A percentile compares a stretch with the other conserved stretches of the same genome.
Conservation (phyloP, 257 asterid genomes). For the Ligustrum vulgare region DNA sequence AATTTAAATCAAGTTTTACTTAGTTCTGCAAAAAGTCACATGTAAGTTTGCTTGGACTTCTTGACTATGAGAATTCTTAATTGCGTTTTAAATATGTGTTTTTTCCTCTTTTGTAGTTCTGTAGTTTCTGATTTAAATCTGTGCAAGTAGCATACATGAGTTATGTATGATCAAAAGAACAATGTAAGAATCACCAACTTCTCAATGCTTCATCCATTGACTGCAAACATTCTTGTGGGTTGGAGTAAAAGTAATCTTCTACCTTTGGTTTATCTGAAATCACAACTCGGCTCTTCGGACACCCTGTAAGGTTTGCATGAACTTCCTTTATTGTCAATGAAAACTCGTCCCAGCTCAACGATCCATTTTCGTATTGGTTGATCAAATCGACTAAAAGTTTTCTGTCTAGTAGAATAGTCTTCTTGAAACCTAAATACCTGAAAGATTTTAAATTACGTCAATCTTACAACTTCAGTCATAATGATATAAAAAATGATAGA, state of each 20-base stretch:
- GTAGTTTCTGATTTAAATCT: too few species aligned
- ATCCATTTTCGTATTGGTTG: constrained; percentile 26
- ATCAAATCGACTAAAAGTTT: constrained; percentile 25
- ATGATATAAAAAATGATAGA: not conserved
- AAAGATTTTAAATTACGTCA: not conserved
- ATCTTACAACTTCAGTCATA: not conserved
- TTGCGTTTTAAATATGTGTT: not conserved
- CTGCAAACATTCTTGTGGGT: constrained; percentile 36
- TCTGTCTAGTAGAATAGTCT: constrained; percentile 33
- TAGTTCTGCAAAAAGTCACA: too few species aligned
- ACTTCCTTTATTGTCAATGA: constrained; percentile 29
- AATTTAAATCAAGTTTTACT: too few species aligned
- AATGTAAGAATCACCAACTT: not conserved
- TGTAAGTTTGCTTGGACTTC: too few species aligned
- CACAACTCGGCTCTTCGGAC: constrained; percentile 22
- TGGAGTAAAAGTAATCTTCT: constrained; percentile 40
- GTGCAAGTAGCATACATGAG: not conserved
- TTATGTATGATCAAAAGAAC: not conserved
- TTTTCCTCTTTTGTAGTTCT: not conserved
- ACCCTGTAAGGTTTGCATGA: constrained; percentile 33
- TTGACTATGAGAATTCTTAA: not conserved
- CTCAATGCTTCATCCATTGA: constrained; percentile 14
- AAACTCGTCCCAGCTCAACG: constrained; percentile 32
- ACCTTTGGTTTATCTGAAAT: constrained; percentile 33
- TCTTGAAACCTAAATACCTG: constrained; percentile 35